These are phyloP conservation scores for Trichoderma breve DNA, from an alignment of 2,329 filamentous ascomycete genomes.

Conservation along the genomic window DNA sequence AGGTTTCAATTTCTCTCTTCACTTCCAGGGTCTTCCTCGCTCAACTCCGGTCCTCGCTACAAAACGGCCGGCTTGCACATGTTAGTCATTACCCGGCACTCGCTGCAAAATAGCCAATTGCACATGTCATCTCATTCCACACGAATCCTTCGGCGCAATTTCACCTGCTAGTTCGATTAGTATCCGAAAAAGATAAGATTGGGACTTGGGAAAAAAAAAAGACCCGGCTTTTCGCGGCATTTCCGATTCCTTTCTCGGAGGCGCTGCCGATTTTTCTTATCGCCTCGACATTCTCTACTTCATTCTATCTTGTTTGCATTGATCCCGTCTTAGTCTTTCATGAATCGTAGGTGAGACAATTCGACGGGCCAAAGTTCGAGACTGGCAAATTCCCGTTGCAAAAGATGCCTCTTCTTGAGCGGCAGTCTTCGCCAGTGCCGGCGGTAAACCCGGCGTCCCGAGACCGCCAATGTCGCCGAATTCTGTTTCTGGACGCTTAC, in stretches of 20 bases:
- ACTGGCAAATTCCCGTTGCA: background rate
- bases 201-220: background rate
- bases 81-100: background rate
- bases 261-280: background rate
- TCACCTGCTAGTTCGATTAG: background rate
- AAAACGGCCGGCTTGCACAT: no score
- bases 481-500: constrained; percentile 92
- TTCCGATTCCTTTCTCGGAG: background rate
- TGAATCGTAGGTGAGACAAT: background rate
- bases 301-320: background rate
- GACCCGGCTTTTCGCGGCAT: constrained; percentile 13
- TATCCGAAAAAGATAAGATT: constrained; percentile 8
- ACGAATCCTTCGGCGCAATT: background rate
- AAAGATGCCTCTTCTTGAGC: constrained; percentile 19
- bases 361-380: background rate
- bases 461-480: constrained; percentile 37
- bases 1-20: no score
- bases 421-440: background rate
- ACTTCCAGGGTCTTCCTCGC: no score
- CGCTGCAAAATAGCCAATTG: background rate
- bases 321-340: background rate
- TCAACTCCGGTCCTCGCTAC: background rate
- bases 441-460: background rate
- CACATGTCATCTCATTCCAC: background rate
- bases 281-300: background rate